Evolutionary conservation across 2,329 filamentous ascomycete species (phyloP).

Genomic region (Lasiodiplodia hormozganensis): DNA sequence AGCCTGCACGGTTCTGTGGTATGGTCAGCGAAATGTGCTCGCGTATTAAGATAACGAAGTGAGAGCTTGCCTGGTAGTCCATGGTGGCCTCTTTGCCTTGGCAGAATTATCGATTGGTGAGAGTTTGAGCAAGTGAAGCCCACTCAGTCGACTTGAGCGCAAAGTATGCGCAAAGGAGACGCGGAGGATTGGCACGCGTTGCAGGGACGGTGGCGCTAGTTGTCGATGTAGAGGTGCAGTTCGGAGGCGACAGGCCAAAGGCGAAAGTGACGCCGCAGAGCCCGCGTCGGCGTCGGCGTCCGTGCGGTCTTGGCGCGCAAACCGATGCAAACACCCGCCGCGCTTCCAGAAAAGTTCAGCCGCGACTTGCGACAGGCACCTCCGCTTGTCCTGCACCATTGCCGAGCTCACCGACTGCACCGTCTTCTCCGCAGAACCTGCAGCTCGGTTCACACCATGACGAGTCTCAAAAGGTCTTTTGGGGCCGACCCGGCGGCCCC

Average conservation of each 20-base stretch:
- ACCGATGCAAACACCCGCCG: constrained; percentile 24
- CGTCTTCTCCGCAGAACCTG: not conserved
- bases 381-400: not conserved
- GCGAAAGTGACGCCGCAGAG: constrained; percentile 24
- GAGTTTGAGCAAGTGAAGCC: not conserved
- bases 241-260: constrained; percentile 11
- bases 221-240: constrained; percentile 1
- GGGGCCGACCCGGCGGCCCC: constrained; percentile 63
- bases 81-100: constrained; percentile 3
- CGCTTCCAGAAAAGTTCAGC: constrained; percentile 26
- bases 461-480: constrained; percentile 66
- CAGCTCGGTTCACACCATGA: constrained; percentile 51
- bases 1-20: constrained; percentile 84
- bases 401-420: not conserved
- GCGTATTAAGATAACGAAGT: not conserved
- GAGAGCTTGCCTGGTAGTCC: constrained; percentile 29
- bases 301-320: constrained; percentile 22
- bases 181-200: not conserved
- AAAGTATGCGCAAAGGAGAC: not conserved
- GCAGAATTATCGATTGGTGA: not conserved
- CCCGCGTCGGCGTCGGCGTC: not conserved
- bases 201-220: constrained; percentile 1
- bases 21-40: constrained; percentile 25
- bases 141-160: not conserved
- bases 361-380: constrained; percentile 15